Percentiles rank a stretch among this genome's conserved stretches.
Conservation (phyloP, 805 yeast species). For the Candida sphagnicola region DNA sequence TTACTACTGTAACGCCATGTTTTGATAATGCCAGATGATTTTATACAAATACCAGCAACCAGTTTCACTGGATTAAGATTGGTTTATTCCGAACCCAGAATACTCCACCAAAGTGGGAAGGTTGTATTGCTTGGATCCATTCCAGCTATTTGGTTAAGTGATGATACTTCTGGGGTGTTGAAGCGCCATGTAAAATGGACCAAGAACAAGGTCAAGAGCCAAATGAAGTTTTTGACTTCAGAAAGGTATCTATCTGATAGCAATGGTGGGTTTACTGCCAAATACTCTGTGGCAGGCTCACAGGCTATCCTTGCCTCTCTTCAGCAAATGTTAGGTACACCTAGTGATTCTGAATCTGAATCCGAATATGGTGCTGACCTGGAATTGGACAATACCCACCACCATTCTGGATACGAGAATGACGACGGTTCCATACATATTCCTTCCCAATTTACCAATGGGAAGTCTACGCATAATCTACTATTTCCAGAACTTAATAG, state of each 20-base stretch:
- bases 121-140: slow-evolving; percentile 53
- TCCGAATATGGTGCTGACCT: background rate
- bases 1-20: background rate
- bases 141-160: slow-evolving; percentile 54
- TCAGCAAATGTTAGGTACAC: background rate
- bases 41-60: slow-evolving; percentile 37
- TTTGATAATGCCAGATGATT: background rate
- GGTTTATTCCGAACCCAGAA: slow-evolving; percentile 45
- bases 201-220: slow-evolving; percentile 10
- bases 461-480: too few relatives aligned
- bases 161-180: slow-evolving; percentile 25
- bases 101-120: slow-evolving; percentile 46
- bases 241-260: slow-evolving; percentile 5
- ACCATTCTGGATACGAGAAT: background rate
- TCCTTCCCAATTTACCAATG: background rate
- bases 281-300: background rate
- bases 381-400: too few relatives aligned
- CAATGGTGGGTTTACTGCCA: background rate
- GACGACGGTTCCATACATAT: background rate
- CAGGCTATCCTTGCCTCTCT: background rate
- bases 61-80: slow-evolving; percentile 64
- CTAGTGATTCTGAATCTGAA: background rate
- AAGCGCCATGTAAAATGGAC: slow-evolving; percentile 11
- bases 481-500: too few relatives aligned
- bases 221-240: background rate